Percentiles rank a stretch among this genome's conserved stretches.
phyloP scores from a whole-genome alignment of 352 stramenopile species.

The Phytophthora nicotianae region DNA sequence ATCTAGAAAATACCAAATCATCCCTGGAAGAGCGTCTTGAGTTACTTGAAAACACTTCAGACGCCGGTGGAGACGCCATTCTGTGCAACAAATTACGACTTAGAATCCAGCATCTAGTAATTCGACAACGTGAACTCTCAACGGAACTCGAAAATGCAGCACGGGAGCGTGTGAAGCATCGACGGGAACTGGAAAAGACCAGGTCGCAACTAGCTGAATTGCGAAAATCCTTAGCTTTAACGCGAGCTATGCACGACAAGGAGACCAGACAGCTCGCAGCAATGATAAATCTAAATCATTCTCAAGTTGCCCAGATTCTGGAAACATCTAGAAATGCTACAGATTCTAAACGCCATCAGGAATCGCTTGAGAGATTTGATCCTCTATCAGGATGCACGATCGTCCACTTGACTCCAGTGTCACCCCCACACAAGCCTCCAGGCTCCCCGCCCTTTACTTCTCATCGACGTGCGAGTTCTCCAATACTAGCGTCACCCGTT shows the following conservation, averaged over 20 bases:
- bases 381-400: constrained; percentile 44
- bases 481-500: constrained; percentile 3
- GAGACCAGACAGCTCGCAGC: constrained; percentile 66
- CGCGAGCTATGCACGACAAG: constrained; percentile 70
- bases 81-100: constrained; percentile 59
- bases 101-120: constrained; percentile 32
- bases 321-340: constrained; percentile 21
- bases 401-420: constrained; percentile 23
- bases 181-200: constrained; percentile 42
- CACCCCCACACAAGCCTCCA: constrained; percentile 27
- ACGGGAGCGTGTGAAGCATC: constrained; percentile 40
- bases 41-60: constrained; percentile 40
- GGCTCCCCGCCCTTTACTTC: constrained; percentile 14
- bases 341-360: constrained; percentile 5
- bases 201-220: constrained; percentile 37
- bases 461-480: constrained; percentile 18
- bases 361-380: constrained; percentile 47
- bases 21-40: constrained; percentile 39
- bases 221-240: constrained; percentile 53
- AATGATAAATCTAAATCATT: constrained; percentile 45
- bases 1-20: constrained; percentile 29
- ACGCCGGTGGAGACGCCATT: constrained; percentile 48
- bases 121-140: constrained; percentile 28
- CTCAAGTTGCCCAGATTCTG: constrained; percentile 47
- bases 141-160: constrained; percentile 32